Evolutionary conservation across 1,284 basidiomycete genomes (phyloP).

Genomic region (Taiwanofungus camphoratus): DNA sequence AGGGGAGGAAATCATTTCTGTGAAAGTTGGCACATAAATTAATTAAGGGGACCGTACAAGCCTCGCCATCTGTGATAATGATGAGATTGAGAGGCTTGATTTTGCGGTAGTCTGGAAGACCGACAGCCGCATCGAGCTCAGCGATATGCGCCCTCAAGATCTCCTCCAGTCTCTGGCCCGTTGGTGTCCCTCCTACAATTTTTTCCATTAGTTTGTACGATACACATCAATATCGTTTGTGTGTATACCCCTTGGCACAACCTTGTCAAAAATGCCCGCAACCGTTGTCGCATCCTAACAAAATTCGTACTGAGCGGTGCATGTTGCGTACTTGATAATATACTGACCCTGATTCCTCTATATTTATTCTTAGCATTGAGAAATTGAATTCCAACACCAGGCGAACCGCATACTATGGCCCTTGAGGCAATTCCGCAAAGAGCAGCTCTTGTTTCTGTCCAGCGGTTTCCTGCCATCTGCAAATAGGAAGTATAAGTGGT

Average conservation of each 20-base stretch:
- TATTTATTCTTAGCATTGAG: background rate
- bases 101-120: background rate
- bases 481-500: background rate
- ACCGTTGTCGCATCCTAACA: too few species aligned
- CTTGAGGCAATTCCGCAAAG: background rate
- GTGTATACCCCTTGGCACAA: too few species aligned
- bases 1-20: background rate
- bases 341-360: too few species aligned
- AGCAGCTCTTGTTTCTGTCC: background rate
- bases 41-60: background rate
- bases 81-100: background rate
- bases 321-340: too few species aligned
- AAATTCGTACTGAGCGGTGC: too few species aligned
- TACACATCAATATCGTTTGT: too few species aligned
- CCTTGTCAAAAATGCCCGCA: too few species aligned
- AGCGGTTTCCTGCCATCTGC: background rate
- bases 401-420: background rate
- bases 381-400: background rate
- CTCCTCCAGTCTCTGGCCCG: background rate
- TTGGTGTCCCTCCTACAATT: background rate
- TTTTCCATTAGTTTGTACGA: too few species aligned
- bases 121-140: background rate
- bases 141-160: background rate
- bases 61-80: background rate
- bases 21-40: background rate